phyloP scores from a whole-genome alignment of 2,329 filamentous ascomycete species.

The Diaporthe capsici region DNA sequence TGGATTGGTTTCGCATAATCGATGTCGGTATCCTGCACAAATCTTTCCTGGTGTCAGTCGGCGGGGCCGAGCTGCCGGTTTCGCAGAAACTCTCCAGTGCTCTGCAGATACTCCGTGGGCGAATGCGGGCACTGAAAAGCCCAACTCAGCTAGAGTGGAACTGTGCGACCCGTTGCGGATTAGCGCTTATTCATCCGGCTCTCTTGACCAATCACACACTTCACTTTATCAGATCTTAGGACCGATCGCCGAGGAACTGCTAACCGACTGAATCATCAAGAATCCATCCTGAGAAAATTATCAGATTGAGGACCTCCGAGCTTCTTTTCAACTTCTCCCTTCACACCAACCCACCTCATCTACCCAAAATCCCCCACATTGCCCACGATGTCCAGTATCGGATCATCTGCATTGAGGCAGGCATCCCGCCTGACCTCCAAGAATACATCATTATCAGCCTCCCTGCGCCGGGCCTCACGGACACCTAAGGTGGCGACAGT shows the following conservation, averaged over 20 bases:
- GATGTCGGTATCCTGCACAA: background rate
- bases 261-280: conserved; percentile 34
- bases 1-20: background rate
- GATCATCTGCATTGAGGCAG: conserved; percentile 81
- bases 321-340: conserved; percentile 40
- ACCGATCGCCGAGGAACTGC: conserved; percentile 18
- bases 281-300: conserved; percentile 35
- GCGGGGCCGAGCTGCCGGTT: background rate
- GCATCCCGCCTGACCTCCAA: conserved; percentile 72
- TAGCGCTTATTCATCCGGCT: background rate
- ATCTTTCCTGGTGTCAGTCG: background rate
- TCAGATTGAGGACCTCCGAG: conserved; percentile 18
- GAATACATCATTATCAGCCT: conserved; percentile 54
- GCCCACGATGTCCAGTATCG: conserved; percentile 72
- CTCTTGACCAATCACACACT: background rate
- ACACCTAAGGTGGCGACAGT: conserved; percentile 52
- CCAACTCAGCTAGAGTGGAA: conserved; percentile 12
- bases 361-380: background rate
- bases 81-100: background rate
- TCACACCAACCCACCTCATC: background rate
- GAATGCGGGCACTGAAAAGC: conserved; percentile 6
- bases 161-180: background rate
- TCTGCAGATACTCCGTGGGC: background rate
- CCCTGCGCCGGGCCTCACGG: conserved; percentile 52
- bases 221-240: conserved; percentile 23